Percentiles rank a stretch among this genome's conserved stretches.
Evolutionary conservation across 2,329 filamentous ascomycete species (phyloP).

Genomic region (Pseudogymnoascus sp.): DNA sequence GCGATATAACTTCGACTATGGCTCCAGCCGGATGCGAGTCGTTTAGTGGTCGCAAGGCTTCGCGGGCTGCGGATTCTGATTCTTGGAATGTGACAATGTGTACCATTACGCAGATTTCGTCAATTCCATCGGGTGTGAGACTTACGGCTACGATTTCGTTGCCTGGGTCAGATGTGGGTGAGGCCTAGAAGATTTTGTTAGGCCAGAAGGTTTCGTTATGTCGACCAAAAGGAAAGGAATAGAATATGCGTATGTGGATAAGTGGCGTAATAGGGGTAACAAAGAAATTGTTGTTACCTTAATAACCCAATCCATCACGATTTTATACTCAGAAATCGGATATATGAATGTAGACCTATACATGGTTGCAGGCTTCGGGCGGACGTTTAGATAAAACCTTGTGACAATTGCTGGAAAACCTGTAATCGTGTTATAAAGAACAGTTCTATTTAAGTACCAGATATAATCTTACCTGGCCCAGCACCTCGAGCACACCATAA

Average conservation of each 20-base stretch:
- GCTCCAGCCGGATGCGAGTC: constrained; percentile 35
- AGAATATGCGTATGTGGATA: neutral
- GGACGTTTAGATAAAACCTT: constrained; percentile 35
- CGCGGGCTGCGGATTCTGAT: constrained; percentile 30
- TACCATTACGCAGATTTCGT: constrained; percentile 31
- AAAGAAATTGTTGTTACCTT: constrained; percentile 28
- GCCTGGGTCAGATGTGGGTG: constrained; percentile 32
- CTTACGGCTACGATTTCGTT: constrained; percentile 39
- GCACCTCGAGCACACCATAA: constrained; percentile 38
- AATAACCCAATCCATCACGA: constrained; percentile 43
- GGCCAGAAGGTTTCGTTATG: neutral
- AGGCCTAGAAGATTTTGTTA: constrained; percentile 17
- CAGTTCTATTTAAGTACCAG: neutral
- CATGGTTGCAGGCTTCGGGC: constrained; percentile 16
- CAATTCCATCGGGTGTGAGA: constrained; percentile 26
- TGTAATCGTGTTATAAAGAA: constrained; percentile 20
- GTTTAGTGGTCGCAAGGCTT: constrained; percentile 35
- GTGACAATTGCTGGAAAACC: constrained; percentile 50
- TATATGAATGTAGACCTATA: constrained; percentile 39
- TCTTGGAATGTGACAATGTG: constrained; percentile 39
- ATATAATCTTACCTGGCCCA: constrained; percentile 18
- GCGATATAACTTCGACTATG: constrained; percentile 34
- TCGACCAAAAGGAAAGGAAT: neutral
- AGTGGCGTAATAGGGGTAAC: neutral
- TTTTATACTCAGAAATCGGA: constrained; percentile 39